Conservation (phyloP, 148 eudicot species). For the Silene uniflora region DNA sequence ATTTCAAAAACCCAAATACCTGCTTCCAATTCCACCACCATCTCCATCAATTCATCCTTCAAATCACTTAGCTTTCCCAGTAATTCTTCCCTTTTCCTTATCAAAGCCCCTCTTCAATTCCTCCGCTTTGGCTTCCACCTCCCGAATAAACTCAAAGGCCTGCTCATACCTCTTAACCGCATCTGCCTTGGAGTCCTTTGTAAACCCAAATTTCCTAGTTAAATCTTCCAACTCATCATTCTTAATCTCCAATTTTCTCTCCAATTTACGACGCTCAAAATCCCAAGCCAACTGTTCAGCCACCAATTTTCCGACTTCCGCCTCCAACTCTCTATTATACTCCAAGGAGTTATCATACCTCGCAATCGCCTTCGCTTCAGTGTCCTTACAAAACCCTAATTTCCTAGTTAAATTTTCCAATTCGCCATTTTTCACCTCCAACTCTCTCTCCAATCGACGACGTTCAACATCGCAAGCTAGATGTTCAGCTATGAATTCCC, state of each 20-base stretch:
- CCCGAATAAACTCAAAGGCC: too few species aligned
- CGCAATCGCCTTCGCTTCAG: neutral
- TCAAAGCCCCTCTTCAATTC: too few species aligned
- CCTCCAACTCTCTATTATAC: neutral
- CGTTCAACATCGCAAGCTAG: neutral
- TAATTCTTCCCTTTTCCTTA: too few species aligned
- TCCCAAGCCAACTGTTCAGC: neutral
- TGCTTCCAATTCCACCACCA: too few species aligned
- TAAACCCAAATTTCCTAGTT: neutral
- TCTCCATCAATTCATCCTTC: too few species aligned
- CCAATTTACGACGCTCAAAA: neutral
- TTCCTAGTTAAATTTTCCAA: slow-evolving; percentile 5
- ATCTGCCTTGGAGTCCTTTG: too few species aligned
- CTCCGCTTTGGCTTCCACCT: too few species aligned
- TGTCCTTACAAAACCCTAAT: neutral
- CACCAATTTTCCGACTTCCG: neutral
- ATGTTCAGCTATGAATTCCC: neutral
- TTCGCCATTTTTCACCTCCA: neutral
- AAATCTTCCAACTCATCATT: neutral
- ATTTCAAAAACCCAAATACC: neutral
- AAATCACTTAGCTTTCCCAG: too few species aligned
- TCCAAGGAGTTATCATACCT: neutral
- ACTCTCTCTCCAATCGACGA: neutral
- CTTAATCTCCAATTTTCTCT: neutral
- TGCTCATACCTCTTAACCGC: too few species aligned